Percentiles rank a stretch among this genome's conserved stretches.
phyloP scores from a whole-genome alignment of 495 filamentous ascomycete genomes.

The Trichoderma asperelloides region DNA sequence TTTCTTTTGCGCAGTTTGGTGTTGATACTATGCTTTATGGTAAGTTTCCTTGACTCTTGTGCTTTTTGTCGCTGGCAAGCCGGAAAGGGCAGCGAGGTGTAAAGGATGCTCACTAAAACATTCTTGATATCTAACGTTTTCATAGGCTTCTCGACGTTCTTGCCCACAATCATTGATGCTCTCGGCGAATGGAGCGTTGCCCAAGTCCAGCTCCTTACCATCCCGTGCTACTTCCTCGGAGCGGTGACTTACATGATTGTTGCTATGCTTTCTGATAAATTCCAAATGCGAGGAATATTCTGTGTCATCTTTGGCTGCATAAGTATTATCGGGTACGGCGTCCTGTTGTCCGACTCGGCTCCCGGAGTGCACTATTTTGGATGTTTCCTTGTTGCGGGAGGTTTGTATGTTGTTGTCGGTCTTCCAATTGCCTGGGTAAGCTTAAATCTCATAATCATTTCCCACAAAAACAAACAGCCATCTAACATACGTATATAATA shows the following conservation, averaged over 20 bases:
- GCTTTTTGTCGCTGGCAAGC: too few species aligned
- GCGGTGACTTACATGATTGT: constrained; percentile 55
- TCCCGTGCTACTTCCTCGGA: constrained; percentile 66
- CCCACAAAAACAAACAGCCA: not conserved
- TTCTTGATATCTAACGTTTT: not conserved
- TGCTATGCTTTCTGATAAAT: constrained; percentile 52
- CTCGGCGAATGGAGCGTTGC: constrained; percentile 54
- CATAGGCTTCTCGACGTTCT: constrained; percentile 58
- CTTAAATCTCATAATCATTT: not conserved
- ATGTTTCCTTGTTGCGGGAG: constrained; percentile 61
- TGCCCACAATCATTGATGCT: constrained; percentile 68
- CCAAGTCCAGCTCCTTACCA: constrained; percentile 64
- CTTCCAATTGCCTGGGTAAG: constrained; percentile 59
- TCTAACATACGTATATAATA: not conserved
- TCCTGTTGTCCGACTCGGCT: constrained; percentile 50
- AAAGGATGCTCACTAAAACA: not conserved
- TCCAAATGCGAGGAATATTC: constrained; percentile 53
- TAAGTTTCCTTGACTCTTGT: constrained; percentile 6
- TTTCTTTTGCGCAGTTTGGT: constrained; percentile 60
- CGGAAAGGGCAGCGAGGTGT: too few species aligned
- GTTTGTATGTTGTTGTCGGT: constrained; percentile 61
- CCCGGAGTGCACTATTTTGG: constrained; percentile 58
- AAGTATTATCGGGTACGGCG: constrained; percentile 58
- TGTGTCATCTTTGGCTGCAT: constrained; percentile 47
- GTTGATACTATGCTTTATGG: constrained; percentile 67